phyloP scores from a whole-genome alignment of 441 rosid species.

The Biscutella laevigata region DNA sequence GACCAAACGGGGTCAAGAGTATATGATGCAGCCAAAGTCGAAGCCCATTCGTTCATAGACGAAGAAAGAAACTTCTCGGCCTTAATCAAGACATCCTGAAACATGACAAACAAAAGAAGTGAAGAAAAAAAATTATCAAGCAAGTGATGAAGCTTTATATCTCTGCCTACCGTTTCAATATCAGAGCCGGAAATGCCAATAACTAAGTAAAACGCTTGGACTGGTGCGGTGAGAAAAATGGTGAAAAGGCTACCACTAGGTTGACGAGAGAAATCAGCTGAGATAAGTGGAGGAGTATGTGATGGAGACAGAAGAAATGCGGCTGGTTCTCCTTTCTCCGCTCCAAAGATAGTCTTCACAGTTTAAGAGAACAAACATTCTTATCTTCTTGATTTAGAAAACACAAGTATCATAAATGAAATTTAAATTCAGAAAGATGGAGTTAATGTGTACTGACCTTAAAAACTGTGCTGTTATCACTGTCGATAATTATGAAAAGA shows the following conservation, averaged over 20 bases:
- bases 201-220: conserved; percentile 79
- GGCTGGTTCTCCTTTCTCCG: conserved; percentile 94
- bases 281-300: conserved; percentile 37
- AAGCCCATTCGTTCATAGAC: conserved; percentile 70
- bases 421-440: background rate
- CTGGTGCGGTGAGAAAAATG: conserved; percentile 71
- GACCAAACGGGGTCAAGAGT: conserved; percentile 83
- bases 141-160: background rate
- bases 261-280: conserved; percentile 54
- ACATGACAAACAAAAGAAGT: conserved; percentile 12
- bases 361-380: conserved; percentile 9
- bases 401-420: background rate
- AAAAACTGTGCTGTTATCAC: conserved; percentile 64
- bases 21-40: conserved; percentile 55
- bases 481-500: conserved; percentile 71
- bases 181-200: conserved; percentile 74
- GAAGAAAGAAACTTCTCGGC: conserved; percentile 71
- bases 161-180: conserved; percentile 54
- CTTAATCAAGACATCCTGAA: conserved; percentile 46
- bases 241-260: conserved; percentile 78
- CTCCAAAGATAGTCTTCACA: conserved; percentile 60
- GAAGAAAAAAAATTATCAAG: conserved; percentile 9
- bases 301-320: conserved; percentile 82
- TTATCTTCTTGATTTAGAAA: background rate
- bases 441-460: conserved; percentile 38